phyloP scores from a whole-genome alignment of 129 eudicot species.

The Rutidosis leptorrhynchoides region DNA sequence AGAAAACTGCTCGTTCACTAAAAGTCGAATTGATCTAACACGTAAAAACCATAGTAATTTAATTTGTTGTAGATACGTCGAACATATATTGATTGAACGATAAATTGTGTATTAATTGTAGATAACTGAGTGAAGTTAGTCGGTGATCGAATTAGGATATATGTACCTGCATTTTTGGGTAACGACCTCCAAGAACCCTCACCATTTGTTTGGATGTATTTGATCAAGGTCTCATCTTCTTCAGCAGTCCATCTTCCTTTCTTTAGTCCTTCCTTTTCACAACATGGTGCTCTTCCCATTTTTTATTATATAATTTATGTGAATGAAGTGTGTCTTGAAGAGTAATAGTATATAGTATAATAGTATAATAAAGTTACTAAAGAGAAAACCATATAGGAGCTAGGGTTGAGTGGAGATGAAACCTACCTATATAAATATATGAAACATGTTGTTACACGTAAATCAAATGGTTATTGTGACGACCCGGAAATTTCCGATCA shows the following conservation, averaged over 20 bases:
- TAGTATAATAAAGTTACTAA: too few species aligned
- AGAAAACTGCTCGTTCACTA: too few species aligned
- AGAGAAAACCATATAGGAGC: background rate
- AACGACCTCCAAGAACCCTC: slow-evolving; percentile 93
- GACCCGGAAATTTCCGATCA: too few species aligned
- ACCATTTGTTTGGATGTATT: slow-evolving; percentile 72
- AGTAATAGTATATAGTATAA: too few species aligned
- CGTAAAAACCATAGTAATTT: background rate
- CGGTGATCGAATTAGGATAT: background rate
- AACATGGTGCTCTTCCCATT: slow-evolving; percentile 94
- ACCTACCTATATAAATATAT: too few species aligned
- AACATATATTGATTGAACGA: background rate
- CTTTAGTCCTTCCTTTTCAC: slow-evolving; percentile 76
- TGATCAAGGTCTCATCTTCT: slow-evolving; percentile 69
- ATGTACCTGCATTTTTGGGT: slow-evolving; percentile 86
- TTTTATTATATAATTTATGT: background rate
- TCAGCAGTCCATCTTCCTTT: slow-evolving; percentile 91
- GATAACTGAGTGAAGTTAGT: background rate
- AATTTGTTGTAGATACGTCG: background rate
- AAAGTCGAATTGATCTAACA: background rate
- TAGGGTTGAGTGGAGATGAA: background rate
- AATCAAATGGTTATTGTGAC: too few species aligned
- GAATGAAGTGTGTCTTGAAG: background rate
- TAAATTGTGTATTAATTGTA: background rate
- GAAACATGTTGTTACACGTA: background rate